A percentile compares a stretch with the other conserved stretches of the same genome.
These are phyloP conservation scores for Camelina neglecta DNA, from an alignment of 345 rosid genomes.

Conservation along the genomic window DNA sequence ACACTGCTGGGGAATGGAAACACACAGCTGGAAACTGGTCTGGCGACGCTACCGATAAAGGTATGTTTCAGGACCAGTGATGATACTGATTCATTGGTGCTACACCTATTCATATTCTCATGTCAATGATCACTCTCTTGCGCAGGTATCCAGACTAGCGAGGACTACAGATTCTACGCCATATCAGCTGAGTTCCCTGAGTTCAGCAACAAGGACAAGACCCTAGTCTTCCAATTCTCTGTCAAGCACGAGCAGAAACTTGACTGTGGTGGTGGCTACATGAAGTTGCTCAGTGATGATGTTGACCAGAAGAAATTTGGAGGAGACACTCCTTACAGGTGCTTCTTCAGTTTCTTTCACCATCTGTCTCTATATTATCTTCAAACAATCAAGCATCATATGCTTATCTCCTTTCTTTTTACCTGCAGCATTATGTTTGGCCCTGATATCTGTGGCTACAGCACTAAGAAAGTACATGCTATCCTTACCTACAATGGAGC, in stretches of 20 bases:
- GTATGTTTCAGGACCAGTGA: constrained; percentile 43
- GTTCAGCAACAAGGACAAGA: constrained; percentile 91
- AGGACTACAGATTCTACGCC: constrained; percentile 97
- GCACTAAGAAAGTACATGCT: constrained; percentile 98
- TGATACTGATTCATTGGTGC: not conserved
- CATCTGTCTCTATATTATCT: not conserved
- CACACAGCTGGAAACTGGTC: constrained; percentile 95
- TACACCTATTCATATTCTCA: not conserved
- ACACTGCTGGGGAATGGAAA: constrained; percentile 89
- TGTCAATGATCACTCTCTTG: not conserved
- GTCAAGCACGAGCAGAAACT: constrained; percentile 99
- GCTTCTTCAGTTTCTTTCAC: not conserved
- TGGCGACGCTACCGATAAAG: constrained; percentile 89
- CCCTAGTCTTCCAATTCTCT: constrained; percentile 90
- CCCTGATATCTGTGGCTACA: constrained; percentile 96
- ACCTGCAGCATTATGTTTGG: constrained; percentile 97
- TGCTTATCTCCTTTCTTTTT: not conserved
- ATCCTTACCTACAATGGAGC: constrained; percentile 80
- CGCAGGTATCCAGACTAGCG: constrained; percentile 93
- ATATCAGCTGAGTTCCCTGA: constrained; percentile 93
- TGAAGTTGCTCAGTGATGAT: constrained; percentile 89
- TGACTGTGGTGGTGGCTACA: constrained; percentile 99
- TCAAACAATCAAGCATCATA: not conserved
- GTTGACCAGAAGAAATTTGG: constrained; percentile 95
- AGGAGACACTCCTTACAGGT: constrained; percentile 98